Evolutionary conservation across 352 stramenopile species (phyloP), one percentile per base, ranked within the genome.

Genomic region (Pythium utonaiense): DNA sequence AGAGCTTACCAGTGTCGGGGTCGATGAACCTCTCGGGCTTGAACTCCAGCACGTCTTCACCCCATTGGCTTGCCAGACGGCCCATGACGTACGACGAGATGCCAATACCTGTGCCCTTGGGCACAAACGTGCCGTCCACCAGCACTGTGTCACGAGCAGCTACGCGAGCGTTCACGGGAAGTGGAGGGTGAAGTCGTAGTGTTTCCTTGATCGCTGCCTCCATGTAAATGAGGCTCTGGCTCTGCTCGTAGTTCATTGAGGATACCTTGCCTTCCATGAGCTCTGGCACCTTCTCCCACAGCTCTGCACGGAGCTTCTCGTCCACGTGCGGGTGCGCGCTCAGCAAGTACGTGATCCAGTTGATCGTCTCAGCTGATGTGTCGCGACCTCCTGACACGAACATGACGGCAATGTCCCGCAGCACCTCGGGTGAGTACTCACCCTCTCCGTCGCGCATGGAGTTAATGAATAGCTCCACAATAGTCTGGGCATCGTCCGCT

Each of bases 341-440:
- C 17, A 88, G 44, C 41, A 78, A 40, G 42, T 73, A 78, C 5
- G 79, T 28, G 12, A 78, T 25, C 78, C 78, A 87, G 8, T 54
- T 60, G 6, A 88, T 27, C 13, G 77, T 73, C 25, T 69, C 69
- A 1, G 78, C 69, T 4, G 77, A 80, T 14, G 78, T 83, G 59
- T 87, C 78, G 10, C 77, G 64, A 5, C 77, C 78, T 30, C 57
- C 78, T 34, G 83, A 57, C 6, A 80, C 38, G 44, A 88, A 78
- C 51, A 66, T 74, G 19, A 88, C 60, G 9, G 74, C 68, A 21
- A 88, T 59, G 57, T 87, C 72, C 9, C 71, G 60, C 21, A 87
- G 41, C 16, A 59, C 68, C 38, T 69, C 54, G 2, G 62, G 55
- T 13, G 50, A 45, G 44, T 70, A 47, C 4, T 64, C 56, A 22